These are phyloP conservation scores for Lecanicillium sp. DNA, from an alignment of 2,329 filamentous ascomycete genomes.

Conservation along the genomic window DNA sequence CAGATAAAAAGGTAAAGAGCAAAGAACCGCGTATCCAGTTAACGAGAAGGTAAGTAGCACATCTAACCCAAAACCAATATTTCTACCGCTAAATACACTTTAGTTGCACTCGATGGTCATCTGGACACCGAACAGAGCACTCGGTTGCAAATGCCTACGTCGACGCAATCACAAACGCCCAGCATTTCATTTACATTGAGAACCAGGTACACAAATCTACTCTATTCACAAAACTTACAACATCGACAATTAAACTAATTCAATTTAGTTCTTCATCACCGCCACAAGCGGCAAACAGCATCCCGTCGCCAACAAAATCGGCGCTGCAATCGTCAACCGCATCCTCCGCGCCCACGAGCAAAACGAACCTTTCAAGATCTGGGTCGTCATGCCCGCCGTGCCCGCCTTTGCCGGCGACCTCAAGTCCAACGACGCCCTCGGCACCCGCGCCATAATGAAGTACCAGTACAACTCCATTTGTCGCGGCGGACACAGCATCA, in stretches of 20 bases:
- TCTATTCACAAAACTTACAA: rapidly evolving
- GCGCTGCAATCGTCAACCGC: conserved; percentile 68
- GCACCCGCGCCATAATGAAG: conserved; percentile 80
- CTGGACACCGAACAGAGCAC: conserved; percentile 49
- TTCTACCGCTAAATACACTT: not conserved
- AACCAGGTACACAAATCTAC: conserved; percentile 43
- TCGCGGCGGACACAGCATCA: conserved; percentile 68
- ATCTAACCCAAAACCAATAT: too few species aligned
- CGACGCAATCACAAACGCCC: conserved; percentile 56
- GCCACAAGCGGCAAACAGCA: conserved; percentile 62
- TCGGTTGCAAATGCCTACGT: conserved; percentile 84
- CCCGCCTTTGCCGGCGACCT: conserved; percentile 79
- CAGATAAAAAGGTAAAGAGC: conserved; percentile 19
- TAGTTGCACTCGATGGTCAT: conserved; percentile 43
- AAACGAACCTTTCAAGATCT: conserved; percentile 61
- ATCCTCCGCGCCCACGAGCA: conserved; percentile 62
- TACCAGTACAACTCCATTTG: conserved; percentile 77
- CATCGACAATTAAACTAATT: conserved; percentile 5
- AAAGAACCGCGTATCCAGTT: conserved; percentile 37
- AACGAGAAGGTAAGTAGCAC: conserved; percentile 34
- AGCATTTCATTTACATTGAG: conserved; percentile 73
- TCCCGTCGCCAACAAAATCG: conserved; percentile 70
- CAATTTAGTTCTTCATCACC: conserved; percentile 70
- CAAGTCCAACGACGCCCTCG: conserved; percentile 61
- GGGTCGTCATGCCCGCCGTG: conserved; percentile 71